phyloP scores from a whole-genome alignment of 441 rosid genomes.

The Adansonia madagascariensis region DNA sequence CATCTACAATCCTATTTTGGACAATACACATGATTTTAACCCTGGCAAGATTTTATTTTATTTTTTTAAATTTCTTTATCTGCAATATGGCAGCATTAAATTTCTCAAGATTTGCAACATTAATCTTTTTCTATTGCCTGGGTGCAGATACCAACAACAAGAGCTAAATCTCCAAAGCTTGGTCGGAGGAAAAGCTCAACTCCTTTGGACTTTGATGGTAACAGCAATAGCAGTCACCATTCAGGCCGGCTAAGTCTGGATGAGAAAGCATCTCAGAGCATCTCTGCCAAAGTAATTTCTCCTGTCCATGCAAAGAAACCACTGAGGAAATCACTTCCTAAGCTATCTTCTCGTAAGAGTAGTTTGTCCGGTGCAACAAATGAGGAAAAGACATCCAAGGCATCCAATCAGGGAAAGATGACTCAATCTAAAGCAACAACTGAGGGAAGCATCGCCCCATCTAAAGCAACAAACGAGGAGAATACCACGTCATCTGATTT shows the following conservation, averaged over 20 bases:
- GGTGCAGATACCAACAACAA: slow-evolving; percentile 89
- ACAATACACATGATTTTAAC: background rate
- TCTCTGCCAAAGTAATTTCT: slow-evolving; percentile 52
- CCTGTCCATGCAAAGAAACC: slow-evolving; percentile 66
- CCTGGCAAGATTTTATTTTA: background rate
- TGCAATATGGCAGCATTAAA: background rate
- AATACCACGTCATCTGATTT: slow-evolving; percentile 6
- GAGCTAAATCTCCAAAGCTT: slow-evolving; percentile 99
- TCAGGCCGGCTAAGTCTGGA: slow-evolving; percentile 72
- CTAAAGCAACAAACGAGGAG: slow-evolving; percentile 21
- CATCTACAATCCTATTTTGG: background rate
- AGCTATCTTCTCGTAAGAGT: slow-evolving; percentile 84
- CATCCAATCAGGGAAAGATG: slow-evolving; percentile 43
- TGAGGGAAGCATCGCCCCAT: slow-evolving; percentile 23
- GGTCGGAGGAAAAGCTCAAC: slow-evolving; percentile 75
- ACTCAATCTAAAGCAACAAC: slow-evolving; percentile 14
- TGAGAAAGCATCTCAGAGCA: slow-evolving; percentile 51
- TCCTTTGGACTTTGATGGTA: slow-evolving; percentile 56
- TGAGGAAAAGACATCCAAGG: slow-evolving; percentile 41
- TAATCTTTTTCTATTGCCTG: slow-evolving; percentile 25
- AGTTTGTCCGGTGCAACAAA: slow-evolving; percentile 41
- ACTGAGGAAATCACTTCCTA: slow-evolving; percentile 79
- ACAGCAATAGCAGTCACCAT: slow-evolving; percentile 39
- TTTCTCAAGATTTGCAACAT: background rate
- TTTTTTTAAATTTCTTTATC: background rate